Evolutionary conservation across 1,139 yeast species (phyloP).

Genomic region (Diutina sp.): DNA sequence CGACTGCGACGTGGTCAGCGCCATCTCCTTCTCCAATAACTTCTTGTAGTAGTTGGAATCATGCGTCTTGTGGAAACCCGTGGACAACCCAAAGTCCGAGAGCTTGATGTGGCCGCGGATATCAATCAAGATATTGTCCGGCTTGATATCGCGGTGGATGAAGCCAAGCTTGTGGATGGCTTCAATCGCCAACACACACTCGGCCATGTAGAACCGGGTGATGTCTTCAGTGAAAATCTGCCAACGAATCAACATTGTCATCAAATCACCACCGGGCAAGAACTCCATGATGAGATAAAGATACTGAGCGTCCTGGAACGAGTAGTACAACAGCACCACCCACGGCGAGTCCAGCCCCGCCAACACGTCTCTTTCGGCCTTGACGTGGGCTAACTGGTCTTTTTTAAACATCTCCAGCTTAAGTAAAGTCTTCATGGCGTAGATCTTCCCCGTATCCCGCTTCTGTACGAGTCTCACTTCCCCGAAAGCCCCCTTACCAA

Average conservation of each 20-base stretch:
- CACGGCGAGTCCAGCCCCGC: constrained; percentile 83
- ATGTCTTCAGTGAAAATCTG: constrained; percentile 78
- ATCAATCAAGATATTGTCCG: constrained; percentile 71
- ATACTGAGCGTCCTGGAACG: constrained; percentile 70
- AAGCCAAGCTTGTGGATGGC: constrained; percentile 73
- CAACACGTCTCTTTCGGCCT: constrained; percentile 75
- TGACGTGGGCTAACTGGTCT: constrained; percentile 75
- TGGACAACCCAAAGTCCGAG: constrained; percentile 73
- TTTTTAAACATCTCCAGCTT: constrained; percentile 77
- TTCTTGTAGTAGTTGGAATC: constrained; percentile 70
- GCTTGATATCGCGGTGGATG: constrained; percentile 70
- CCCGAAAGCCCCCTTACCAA: constrained; percentile 83
- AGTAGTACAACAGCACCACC: constrained; percentile 73
- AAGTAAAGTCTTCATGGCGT: constrained; percentile 72
- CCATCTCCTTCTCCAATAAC: constrained; percentile 46
- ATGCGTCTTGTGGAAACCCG: constrained; percentile 79
- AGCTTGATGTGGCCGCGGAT: constrained; percentile 69
- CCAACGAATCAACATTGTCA: constrained; percentile 85
- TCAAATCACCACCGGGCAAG: constrained; percentile 75
- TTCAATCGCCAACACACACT: constrained; percentile 74
- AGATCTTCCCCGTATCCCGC: constrained; percentile 69
- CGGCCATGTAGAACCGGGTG: constrained; percentile 76
- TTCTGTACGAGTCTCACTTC: constrained; percentile 78
- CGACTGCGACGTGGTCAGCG: constrained; percentile 2
- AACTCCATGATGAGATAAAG: constrained; percentile 74